A percentile compares a stretch with the other conserved stretches of the same genome.
These are phyloP conservation scores for Thyridium curvatum DNA, from an alignment of 2,329 filamentous ascomycete species.

Conservation along the genomic window DNA sequence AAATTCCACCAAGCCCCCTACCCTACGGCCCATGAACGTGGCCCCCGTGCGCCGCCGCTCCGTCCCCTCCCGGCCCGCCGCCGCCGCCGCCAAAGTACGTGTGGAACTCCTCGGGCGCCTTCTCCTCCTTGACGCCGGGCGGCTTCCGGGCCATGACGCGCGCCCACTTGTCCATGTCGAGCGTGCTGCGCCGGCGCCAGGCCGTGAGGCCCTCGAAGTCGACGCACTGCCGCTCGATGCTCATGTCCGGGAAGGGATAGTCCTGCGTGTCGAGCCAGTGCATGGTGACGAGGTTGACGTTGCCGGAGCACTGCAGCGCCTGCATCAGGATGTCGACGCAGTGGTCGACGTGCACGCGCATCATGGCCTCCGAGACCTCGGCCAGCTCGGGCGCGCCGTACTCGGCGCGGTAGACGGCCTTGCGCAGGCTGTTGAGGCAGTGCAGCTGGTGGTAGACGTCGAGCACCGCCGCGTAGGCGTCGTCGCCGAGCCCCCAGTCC, in stretches of 20 bases:
- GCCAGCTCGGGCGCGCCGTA: constrained; percentile 7
- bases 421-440: background rate
- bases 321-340: background rate
- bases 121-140: constrained; percentile 12
- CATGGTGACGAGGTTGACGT: constrained; percentile 19
- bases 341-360: constrained; percentile 1
- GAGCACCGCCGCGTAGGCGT: background rate
- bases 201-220: too few relatives aligned
- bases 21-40: too few relatives aligned
- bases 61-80: too few relatives aligned
- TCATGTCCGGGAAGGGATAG: constrained; percentile 24
- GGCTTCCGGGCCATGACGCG: constrained; percentile 11
- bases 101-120: too few relatives aligned
- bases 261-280: constrained; percentile 22
- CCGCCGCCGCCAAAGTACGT: too few relatives aligned
- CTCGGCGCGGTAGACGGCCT: background rate
- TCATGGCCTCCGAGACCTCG: constrained; percentile 20
- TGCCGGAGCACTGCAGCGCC: background rate
- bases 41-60: too few relatives aligned
- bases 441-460: constrained; percentile 2
- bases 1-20: too few relatives aligned
- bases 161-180: constrained; percentile 20
- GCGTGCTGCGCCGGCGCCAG: constrained; percentile 17
- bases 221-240: constrained; percentile 20
- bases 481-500: constrained; percentile 11